Evolutionary conservation across 2,329 filamentous ascomycete genomes (phyloP).

Genomic region (Alternaria gaisen): DNA sequence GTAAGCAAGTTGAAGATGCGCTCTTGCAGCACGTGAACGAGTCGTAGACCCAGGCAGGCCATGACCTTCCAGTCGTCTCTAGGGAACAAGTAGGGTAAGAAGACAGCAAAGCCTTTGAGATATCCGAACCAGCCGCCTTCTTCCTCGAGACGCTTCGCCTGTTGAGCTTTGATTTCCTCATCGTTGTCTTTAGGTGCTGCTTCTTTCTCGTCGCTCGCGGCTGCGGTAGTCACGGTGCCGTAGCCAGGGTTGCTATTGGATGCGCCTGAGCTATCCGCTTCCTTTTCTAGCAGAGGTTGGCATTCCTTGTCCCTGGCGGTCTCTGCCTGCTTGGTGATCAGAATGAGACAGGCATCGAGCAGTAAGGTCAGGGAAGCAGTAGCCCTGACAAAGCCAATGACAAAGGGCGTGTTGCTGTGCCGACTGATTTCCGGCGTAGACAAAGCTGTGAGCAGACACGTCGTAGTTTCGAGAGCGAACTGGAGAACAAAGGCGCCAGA

Average conservation of each 20-base stretch:
- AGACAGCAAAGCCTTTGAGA: constrained; percentile 74
- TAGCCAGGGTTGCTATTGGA: constrained; percentile 50
- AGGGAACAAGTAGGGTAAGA: constrained; percentile 83
- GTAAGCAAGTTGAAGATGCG: constrained; percentile 79
- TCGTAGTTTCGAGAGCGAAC: constrained; percentile 44
- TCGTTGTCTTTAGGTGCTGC: constrained; percentile 61
- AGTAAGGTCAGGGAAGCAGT: constrained; percentile 36
- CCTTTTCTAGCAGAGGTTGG: constrained; percentile 65
- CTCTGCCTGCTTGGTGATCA: constrained; percentile 40
- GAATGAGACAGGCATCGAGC: constrained; percentile 40
- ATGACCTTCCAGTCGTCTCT: constrained; percentile 72
- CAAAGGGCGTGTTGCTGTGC: constrained; percentile 32
- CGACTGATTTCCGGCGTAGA: constrained; percentile 23
- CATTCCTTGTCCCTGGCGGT: constrained; percentile 63
- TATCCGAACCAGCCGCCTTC: constrained; percentile 82
- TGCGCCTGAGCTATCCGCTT: constrained; percentile 43
- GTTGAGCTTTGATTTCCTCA: constrained; percentile 63
- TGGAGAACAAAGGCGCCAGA: constrained; percentile 46
- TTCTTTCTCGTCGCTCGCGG: constrained; percentile 47
- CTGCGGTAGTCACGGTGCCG: constrained; percentile 41
- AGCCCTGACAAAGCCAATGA: constrained; percentile 33
- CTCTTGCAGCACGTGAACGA: constrained; percentile 71
- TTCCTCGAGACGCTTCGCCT: constrained; percentile 72
- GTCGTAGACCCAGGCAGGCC: constrained; percentile 71
- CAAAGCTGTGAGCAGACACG: constrained; percentile 36